These are phyloP conservation scores for Penicillium riverlandense DNA, from an alignment of 495 filamentous ascomycete genomes.

Conservation along the genomic window DNA sequence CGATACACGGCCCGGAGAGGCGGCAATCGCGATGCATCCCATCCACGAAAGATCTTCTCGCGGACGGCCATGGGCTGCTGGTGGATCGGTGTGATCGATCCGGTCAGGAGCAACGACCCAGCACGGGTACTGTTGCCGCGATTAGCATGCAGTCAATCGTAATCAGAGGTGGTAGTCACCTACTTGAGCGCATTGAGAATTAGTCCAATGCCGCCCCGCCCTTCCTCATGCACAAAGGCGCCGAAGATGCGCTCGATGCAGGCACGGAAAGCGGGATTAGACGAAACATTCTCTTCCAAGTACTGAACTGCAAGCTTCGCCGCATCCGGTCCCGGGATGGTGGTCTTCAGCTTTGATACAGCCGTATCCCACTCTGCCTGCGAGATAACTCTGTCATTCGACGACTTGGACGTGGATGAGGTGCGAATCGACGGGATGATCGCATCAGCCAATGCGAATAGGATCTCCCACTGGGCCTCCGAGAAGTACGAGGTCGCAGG, in stretches of 20 bases:
- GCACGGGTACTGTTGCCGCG: conserved; percentile 48
- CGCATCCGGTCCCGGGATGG: conserved; percentile 23
- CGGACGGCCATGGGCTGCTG: conserved; percentile 54
- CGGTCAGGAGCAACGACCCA: conserved; percentile 61
- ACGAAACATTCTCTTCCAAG: conserved; percentile 42
- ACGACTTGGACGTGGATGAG: conserved; percentile 14
- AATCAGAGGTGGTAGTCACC: conserved; percentile 5
- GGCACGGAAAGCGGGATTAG: conserved; percentile 38
- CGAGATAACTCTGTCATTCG: conserved; percentile 26
- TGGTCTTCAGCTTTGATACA: conserved; percentile 16
- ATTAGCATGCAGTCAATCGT: too few relatives aligned
- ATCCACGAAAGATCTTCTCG: conserved; percentile 51
- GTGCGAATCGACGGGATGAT: conserved; percentile 45
- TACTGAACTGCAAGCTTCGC: conserved; percentile 30
- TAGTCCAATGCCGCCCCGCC: conserved; percentile 40
- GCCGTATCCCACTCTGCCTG: conserved; percentile 27
- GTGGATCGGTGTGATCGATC: conserved; percentile 53
- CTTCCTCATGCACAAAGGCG: conserved; percentile 37
- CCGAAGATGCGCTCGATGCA: conserved; percentile 37
- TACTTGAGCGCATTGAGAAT: conserved; percentile 51
- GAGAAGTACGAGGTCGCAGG: conserved; percentile 34
- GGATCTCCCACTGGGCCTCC: conserved; percentile 46
- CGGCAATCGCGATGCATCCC: conserved; percentile 50
- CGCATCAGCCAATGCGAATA: conserved; percentile 48
- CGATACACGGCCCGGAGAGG: conserved; percentile 52